A percentile compares a stretch with the other conserved stretches of the same genome.
These are phyloP conservation scores for Rhododendron simsii DNA, from an alignment of 148 eudicot species.

Conservation along the genomic window DNA sequence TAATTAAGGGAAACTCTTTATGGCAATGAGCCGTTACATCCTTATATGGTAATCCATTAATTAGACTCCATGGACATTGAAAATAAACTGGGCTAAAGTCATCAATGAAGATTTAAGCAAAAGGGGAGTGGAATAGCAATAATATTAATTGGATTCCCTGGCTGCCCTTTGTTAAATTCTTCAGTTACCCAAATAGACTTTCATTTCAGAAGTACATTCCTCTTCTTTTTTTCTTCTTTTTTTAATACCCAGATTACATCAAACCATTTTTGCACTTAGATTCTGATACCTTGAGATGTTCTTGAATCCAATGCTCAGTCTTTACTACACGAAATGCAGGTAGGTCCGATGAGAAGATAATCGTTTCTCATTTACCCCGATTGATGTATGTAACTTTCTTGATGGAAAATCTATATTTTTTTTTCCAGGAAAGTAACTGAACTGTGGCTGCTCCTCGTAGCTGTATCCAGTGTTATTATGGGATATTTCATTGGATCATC, in stretches of 20 bases:
- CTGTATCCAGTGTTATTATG: slow-evolving; percentile 6
- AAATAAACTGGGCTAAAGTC: background rate
- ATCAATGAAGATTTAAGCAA: background rate
- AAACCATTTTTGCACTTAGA: background rate
- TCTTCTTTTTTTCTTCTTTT: background rate
- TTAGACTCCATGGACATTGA: background rate
- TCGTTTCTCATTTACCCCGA: background rate
- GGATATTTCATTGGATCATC: slow-evolving; percentile 18
- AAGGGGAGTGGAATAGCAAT: background rate
- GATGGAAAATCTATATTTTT: background rate
- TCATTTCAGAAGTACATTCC: background rate
- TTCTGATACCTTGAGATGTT: slow-evolving; percentile 1
- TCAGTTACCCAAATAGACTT: background rate
- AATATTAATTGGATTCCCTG: background rate
- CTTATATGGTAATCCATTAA: background rate
- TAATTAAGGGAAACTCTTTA: background rate
- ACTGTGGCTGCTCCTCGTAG: slow-evolving; percentile 2
- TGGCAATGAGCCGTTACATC: background rate
- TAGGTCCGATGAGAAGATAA: background rate
- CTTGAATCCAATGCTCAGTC: background rate
- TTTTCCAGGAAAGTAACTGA: background rate
- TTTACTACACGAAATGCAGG: background rate
- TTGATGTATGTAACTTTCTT: background rate
- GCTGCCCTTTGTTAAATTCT: background rate
- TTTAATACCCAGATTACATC: background rate